Evolutionary conservation across 495 filamentous ascomycete species (phyloP).

Genomic region (Pyrenopolyporus hunteri): DNA sequence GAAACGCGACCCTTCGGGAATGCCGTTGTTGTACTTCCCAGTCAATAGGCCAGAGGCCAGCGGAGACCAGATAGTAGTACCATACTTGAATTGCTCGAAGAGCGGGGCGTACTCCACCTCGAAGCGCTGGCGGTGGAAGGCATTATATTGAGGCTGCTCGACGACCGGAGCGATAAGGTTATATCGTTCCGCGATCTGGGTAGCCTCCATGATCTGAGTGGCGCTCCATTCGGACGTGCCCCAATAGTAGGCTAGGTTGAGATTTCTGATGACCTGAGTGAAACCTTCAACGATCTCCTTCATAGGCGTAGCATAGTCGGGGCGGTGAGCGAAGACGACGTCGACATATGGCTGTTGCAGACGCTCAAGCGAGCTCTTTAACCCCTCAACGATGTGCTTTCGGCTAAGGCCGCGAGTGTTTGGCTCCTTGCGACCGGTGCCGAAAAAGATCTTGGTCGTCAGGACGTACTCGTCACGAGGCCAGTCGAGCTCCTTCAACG

Average conservation of each 20-base stretch:
- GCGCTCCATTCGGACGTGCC: conserved; percentile 64
- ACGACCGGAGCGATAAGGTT: conserved; percentile 63
- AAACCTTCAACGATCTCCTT: conserved; percentile 58
- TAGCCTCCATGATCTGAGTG: conserved; percentile 61
- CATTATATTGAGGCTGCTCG: conserved; percentile 65
- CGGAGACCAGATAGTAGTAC: conserved; percentile 76
- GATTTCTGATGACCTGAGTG: conserved; percentile 60
- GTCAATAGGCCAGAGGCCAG: conserved; percentile 73
- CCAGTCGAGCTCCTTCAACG: conserved; percentile 53
- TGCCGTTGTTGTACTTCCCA: conserved; percentile 79
- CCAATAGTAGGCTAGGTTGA: conserved; percentile 63
- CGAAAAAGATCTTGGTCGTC: conserved; percentile 51
- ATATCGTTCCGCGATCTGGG: conserved; percentile 60
- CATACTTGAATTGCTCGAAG: conserved; percentile 66
- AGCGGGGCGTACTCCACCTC: conserved; percentile 69
- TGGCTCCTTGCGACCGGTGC: conserved; percentile 55
- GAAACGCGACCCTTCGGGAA: conserved; percentile 63
- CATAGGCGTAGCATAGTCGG: conserved; percentile 54
- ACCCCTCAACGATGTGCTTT: conserved; percentile 57
- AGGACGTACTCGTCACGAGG: conserved; percentile 57
- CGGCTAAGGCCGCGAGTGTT: conserved; percentile 54
- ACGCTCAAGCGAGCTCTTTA: conserved; percentile 53
- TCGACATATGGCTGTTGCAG: conserved; percentile 56
- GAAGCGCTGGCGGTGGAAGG: conserved; percentile 60
- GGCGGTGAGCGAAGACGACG: conserved; percentile 55